Evolutionary conservation across 352 stramenopile genomes (phyloP), one percentile per base, ranked within the genome.

Genomic region (Globisporangium okanoganense): DNA sequence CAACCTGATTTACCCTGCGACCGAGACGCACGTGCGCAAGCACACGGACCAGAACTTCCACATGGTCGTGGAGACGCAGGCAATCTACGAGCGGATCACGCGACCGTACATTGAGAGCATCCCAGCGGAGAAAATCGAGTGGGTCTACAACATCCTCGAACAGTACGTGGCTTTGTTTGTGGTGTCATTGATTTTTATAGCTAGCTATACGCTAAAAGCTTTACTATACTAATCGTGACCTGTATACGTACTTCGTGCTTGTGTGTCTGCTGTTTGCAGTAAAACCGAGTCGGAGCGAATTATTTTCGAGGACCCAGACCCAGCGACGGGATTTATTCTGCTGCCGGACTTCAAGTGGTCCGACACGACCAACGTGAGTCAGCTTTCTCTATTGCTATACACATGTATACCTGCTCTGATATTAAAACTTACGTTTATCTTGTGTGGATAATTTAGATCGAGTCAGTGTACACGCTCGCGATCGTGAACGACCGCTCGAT

Each of bases 91-190:
- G 38, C 70, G 63, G 52, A 77, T 94, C 35, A 95, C 85, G 22
- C 69, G 70, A 61, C 76, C 81, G 47, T 92, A 77, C 64, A 95
- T 95, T 24, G 76, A 90, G 40, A 93, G 65, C 57, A 75, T 93
- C 56, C 87, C 84, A 0, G 43, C 52, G 25, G 79, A 88, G 43
- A 93, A 90, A 54, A 78, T 95, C 58, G 82, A 93, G 51, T 95
- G 87, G 87, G 77, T 95, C 47, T 92, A 92, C 75, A 95, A 95
- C 58, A 95, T 95, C 59, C 65, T 95, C 38, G 82, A 93, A 6
- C 76, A 90, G 87, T 95, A 79, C 74, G 85, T 77, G 16, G 3
- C 5, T 9, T 9, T 14, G n/a, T n/a, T n/a, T n/a, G n/a, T n/a
- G n/a, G n/a, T n/a, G 22, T 9, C 27, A 50, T n/a, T 13, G 1